phyloP scores from a whole-genome alignment of 208 protist species.

The Porcisia hertigi region DNA sequence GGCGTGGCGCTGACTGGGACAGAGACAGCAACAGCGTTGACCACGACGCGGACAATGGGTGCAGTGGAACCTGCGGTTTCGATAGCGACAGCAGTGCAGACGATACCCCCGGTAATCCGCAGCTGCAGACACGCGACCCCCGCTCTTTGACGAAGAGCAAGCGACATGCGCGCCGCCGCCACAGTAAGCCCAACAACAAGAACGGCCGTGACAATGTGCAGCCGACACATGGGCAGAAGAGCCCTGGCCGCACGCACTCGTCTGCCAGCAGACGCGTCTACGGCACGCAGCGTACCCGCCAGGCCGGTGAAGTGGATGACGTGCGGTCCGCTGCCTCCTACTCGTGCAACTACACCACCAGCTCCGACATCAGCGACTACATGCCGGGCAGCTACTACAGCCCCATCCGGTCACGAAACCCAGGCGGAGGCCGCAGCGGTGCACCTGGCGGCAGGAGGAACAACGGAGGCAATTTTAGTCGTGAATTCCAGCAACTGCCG shows the following conservation, averaged over 20 bases:
- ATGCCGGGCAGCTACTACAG: slow-evolving; percentile 27
- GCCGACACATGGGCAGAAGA: not conserved
- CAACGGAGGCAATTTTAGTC: not conserved
- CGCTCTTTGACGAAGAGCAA: slow-evolving; percentile 16
- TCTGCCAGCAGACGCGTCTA: slow-evolving; percentile 13
- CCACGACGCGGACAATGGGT: slow-evolving; percentile 2
- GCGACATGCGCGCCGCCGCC: slow-evolving; percentile 3
- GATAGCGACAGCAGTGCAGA: slow-evolving; percentile 7
- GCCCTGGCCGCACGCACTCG: not conserved
- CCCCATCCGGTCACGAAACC: not conserved
- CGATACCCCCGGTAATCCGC: slow-evolving; percentile 47
- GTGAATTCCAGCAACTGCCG: not conserved
- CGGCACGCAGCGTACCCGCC: not conserved
- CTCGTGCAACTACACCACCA: slow-evolving; percentile 31
- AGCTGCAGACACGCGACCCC: slow-evolving; percentile 55
- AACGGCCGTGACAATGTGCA: not conserved
- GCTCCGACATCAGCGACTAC: slow-evolving; percentile 31
- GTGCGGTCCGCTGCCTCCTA: slow-evolving; percentile 18
- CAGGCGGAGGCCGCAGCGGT: not conserved
- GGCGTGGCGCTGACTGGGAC: not conserved
- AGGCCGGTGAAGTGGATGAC: slow-evolving; percentile 11
- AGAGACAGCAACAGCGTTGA: slow-evolving; percentile 5
- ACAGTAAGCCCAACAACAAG: not conserved
- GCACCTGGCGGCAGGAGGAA: not conserved
- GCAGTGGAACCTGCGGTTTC: not conserved